Base-by-base conservation (phyloP, 2,329 filamentous ascomycete genomes). In the Aureobasidium sp. region DNA sequence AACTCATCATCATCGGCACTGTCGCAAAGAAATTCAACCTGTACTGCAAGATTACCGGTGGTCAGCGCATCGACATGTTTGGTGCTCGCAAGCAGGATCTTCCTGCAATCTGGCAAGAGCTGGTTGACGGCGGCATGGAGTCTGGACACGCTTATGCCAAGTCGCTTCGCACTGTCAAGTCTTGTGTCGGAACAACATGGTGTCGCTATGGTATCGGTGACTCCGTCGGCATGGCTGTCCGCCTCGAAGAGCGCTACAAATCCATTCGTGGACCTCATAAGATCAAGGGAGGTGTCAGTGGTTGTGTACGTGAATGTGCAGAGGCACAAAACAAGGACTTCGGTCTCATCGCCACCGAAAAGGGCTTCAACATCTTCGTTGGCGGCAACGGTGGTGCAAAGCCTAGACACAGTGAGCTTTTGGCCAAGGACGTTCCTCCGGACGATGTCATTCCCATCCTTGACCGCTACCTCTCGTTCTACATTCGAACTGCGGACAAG, bases 251-350 rank as follows among this genome's bases (percentile, higher is more conserved):
- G 77, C 84, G 91, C 50, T 96, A 96, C 76, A 96, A 96, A 81
- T 90, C 89, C 70, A 88, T 96, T 63, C 85, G 91, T n/a, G 82
- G 83, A 17, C 91, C 91, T 9, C 91, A 96, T 74, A 96, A 96
- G 79, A 84, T 95, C 73, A 96, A 96, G 75, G 91, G 89, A 1
- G 91, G 90, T 61, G 91, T 96, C 0, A 92, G 88, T 61, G 91
- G 91, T 13, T 96, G 91, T 66, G 90, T 96, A n/a, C 82, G 91
- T 61, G 91, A 96, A 75, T 96, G 91, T 67, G 91, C 91, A 0
- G 91, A 96, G 74, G 91, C 91, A 1, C 91, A 95, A 71, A 93
- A 87, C 75, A 96, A 96, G 75, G 91, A 96, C 70, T 96, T 96
- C 68, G 91, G 91, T 26, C 84, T 96, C 53, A 96, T 96, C 63